A percentile compares a stretch with the other conserved stretches of the same genome.
These are phyloP conservation scores for Spathaspora gorwiae DNA, from an alignment of 805 yeast genomes.

Conservation along the genomic window DNA sequence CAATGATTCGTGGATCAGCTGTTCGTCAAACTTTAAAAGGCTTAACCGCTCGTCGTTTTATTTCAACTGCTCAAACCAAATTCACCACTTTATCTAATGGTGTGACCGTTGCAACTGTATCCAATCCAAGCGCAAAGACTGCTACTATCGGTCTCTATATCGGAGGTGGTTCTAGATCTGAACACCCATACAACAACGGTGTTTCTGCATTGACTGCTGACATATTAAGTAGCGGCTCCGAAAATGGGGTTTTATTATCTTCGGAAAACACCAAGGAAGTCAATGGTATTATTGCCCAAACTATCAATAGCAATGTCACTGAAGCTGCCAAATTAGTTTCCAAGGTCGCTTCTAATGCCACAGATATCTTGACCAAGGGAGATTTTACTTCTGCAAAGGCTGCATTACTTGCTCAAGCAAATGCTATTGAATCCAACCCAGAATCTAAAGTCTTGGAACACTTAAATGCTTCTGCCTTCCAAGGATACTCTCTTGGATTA, in stretches of 20 bases:
- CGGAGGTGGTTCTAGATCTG: slow-evolving; percentile 78
- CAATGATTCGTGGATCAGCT: slow-evolving; percentile 41
- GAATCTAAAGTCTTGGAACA: slow-evolving; percentile 63
- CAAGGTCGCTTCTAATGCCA: slow-evolving; percentile 35
- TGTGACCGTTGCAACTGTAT: slow-evolving; percentile 65
- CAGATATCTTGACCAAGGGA: slow-evolving; percentile 37
- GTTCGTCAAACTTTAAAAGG: slow-evolving; percentile 26
- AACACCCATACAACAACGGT: slow-evolving; percentile 80
- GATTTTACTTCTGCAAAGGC: slow-evolving; percentile 46
- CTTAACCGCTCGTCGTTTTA: slow-evolving; percentile 47
- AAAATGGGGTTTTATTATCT: slow-evolving; percentile 54
- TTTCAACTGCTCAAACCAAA: slow-evolving; percentile 57
- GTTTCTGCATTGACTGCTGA: slow-evolving; percentile 61
- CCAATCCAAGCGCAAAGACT: slow-evolving; percentile 49
- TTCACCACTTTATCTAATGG: slow-evolving; percentile 73
- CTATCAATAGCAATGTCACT: slow-evolving; percentile 45
- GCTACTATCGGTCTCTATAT: slow-evolving; percentile 66
- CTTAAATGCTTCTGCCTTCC: slow-evolving; percentile 80
- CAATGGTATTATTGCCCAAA: slow-evolving; percentile 57
- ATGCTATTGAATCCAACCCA: slow-evolving; percentile 52
- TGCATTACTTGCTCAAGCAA: slow-evolving; percentile 44
- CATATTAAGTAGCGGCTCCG: slow-evolving; percentile 39
- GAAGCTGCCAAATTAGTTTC: slow-evolving; percentile 53
- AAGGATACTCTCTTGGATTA: slow-evolving; percentile 74
- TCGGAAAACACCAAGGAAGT: slow-evolving; percentile 58